Percentiles rank a stretch among this genome's conserved stretches.
Evolutionary conservation across 331 rosid species (phyloP).

Genomic region (Quercus lobata): DNA sequence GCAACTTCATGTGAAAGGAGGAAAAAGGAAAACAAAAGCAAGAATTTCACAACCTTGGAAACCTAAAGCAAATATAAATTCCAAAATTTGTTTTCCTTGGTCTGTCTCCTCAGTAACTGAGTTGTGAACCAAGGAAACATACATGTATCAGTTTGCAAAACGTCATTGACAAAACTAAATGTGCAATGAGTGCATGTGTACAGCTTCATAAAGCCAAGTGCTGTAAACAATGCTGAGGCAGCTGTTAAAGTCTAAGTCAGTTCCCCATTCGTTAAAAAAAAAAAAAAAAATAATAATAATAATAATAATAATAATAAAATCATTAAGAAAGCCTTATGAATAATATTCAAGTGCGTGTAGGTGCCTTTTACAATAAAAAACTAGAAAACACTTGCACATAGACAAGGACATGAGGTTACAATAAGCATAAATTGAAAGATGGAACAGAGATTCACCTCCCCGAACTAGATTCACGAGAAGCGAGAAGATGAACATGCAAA

Average conservation of each 20-base stretch:
- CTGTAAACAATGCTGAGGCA: not conserved
- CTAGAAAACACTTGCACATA: conserved; percentile 5
- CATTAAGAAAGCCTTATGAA: not conserved
- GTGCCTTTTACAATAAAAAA: not conserved
- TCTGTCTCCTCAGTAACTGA: too few species aligned
- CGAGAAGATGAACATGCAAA: conserved; percentile 83
- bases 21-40: not conserved
- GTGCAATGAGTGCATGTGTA: not conserved
- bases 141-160: too few species aligned
- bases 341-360: conserved; percentile 7
- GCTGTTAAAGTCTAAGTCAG: not conserved
- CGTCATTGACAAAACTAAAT: not conserved
- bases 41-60: not conserved
- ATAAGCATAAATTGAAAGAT: conserved; percentile 10
- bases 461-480: conserved; percentile 80
- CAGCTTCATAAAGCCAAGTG: not conserved
- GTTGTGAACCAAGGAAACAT: too few species aligned
- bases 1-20: not conserved
- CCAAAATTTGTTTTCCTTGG: not conserved
- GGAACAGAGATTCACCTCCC: conserved; percentile 56
- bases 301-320: not conserved
- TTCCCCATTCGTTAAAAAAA: not conserved
- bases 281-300: not conserved
- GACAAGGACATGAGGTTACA: not conserved
- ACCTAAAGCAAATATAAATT: not conserved